Base-by-base conservation (phyloP, 2,329 filamentous ascomycete species). In the Herpotrichia juniperi region DNA sequence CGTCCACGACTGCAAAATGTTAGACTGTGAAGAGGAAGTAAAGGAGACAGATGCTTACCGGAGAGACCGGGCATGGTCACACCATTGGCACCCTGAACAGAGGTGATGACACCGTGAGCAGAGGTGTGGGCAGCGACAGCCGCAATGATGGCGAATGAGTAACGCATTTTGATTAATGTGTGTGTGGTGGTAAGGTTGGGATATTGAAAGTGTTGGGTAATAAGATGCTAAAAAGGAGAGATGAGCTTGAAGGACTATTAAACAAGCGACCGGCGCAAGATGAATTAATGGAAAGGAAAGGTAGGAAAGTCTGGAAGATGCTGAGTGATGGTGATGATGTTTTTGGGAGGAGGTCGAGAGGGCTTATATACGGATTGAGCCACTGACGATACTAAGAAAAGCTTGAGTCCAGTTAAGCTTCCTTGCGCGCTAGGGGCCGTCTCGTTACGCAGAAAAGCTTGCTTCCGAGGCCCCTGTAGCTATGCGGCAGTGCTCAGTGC, bases 61-160 rank as follows among this genome's bases (percentile, higher is more conserved):
- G 81, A 80, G 42, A 87, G 80, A 68, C 82, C 84, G 28, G 84
- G 83, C 84, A 87, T 87, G 57, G 68, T 78, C 37, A 87, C 84
- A 56, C 81, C 81, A 63, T 87, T 87, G 59, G 83, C 82, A 48
- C 85, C 85, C 59, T 79, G 69, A 56, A 86, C 76, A 35, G 78
- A 71, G 61, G 80, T 79, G 62, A 87, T 75, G 49, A 86, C 75
- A 69, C 84, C 84, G 73, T 87, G 84, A 48, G 81, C 83, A 42
- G 80, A 79, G 61, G 79, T 78, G 58, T 78, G 72, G 59, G 77
- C 74, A 51, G 72, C 70, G 47, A 79, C 67, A 63, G 81, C 77
- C 61, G 78, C 70, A 47, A 80, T 65, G 66, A 80, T 68, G 61
- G 74, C 66, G 64, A 77, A 65, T 54, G 76, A 75, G 70, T 78